These are phyloP conservation scores for Wickerhamomyces bovis DNA, from an alignment of 805 yeast genomes.

Conservation along the genomic window DNA sequence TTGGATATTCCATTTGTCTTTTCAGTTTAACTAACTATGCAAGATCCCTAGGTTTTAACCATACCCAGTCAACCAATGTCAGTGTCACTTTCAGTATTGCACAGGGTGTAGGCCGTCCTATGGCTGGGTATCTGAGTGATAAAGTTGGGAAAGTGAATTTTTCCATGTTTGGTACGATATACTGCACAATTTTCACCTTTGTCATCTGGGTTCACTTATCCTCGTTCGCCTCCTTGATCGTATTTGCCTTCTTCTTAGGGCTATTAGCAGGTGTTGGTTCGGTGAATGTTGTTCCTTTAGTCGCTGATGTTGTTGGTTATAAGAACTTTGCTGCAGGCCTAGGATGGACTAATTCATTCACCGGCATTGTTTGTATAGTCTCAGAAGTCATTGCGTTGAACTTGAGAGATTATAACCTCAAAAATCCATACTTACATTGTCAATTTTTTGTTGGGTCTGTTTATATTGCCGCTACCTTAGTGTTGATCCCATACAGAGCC, in stretches of 20 bases:
- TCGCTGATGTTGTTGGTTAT: conserved; percentile 35
- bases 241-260: conserved; percentile 40
- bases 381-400: conserved; percentile 54
- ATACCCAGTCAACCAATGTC: conserved; percentile 37
- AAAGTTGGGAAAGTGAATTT: conserved; percentile 40
- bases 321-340: conserved; percentile 34
- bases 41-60: conserved; percentile 39
- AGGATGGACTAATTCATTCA: conserved; percentile 27
- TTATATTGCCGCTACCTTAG: conserved; percentile 35
- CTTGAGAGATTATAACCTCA: conserved; percentile 26
- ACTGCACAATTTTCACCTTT: conserved; percentile 33
- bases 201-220: conserved; percentile 45
- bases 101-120: conserved; percentile 45
- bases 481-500: conserved; percentile 45
- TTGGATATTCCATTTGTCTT: conserved; percentile 38
- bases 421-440: conserved; percentile 48
- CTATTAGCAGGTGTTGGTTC: conserved; percentile 39
- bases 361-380: conserved; percentile 32
- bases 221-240: conserved; percentile 34
- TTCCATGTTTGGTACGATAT: conserved; percentile 31
- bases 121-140: conserved; percentile 40
- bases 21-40: conserved; percentile 44
- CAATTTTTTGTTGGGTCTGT: conserved; percentile 55
- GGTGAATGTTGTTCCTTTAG: conserved; percentile 33
- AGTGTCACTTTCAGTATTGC: conserved; percentile 41